Evolutionary conservation across 352 stramenopile genomes (phyloP).

Genomic region (Pythium oligandrum): DNA sequence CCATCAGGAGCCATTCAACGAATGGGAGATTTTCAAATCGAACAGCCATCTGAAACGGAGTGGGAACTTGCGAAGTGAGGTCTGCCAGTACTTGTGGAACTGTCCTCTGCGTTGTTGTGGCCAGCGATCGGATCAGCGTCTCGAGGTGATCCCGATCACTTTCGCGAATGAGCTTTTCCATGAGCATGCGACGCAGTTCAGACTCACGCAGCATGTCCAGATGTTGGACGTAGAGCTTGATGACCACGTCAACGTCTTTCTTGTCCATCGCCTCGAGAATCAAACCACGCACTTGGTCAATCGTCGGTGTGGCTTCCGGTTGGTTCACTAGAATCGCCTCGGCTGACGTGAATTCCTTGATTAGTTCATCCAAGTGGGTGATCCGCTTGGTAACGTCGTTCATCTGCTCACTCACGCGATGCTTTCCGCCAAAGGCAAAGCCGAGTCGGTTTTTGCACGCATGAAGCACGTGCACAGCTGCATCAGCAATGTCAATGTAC

Average conservation of each 20-base stretch:
- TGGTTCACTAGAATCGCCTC: too few relatives aligned
- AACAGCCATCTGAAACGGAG: conserved; percentile 3
- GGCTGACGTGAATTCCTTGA: too few relatives aligned
- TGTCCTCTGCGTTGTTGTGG: not conserved
- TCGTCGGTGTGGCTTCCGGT: too few relatives aligned
- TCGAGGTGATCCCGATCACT: not conserved
- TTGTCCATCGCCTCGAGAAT: conserved; percentile 4
- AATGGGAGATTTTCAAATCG: not conserved
- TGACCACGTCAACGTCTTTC: conserved; percentile 3
- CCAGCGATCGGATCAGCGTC: not conserved
- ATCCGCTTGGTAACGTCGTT: too few relatives aligned
- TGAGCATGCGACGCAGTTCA: not conserved
- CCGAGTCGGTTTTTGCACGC: too few relatives aligned
- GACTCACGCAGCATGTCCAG: not conserved
- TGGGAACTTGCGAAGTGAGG: not conserved
- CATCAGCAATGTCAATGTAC: too few relatives aligned
- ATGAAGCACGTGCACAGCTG: too few relatives aligned
- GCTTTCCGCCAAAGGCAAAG: too few relatives aligned
- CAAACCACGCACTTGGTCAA: too few relatives aligned
- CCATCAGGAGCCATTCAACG: conserved; percentile 8
- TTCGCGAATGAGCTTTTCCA: not conserved
- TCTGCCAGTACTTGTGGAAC: conserved; percentile 1
- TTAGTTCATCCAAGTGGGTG: too few relatives aligned
- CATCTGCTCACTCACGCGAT: too few relatives aligned
- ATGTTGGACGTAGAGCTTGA: conserved; percentile 1